Base-by-base conservation (phyloP, 805 yeast species). In the Teunomyces gatunensis region DNA sequence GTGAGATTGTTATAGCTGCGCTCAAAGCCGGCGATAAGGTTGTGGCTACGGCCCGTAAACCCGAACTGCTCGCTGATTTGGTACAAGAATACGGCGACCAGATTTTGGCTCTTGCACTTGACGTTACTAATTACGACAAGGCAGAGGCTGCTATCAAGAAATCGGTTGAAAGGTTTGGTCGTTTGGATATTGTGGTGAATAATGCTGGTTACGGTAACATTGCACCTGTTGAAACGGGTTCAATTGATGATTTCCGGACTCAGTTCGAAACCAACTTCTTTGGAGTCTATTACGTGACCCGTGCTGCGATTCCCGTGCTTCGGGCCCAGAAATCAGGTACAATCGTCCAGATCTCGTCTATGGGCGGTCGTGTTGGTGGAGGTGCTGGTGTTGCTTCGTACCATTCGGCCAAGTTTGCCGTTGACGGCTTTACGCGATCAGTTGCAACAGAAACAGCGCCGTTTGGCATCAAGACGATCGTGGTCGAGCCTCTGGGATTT, bases 141-240 rank as follows among this genome's bases (percentile, higher is more conserved):
- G 13, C 29, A 6, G 28, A 12, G 25, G 29, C 40, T 4, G 28
- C 40, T 15, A 21, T 36, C 11, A 11, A 36, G n/a, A 36, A 21
- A 13, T 12, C 40, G 6, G 18, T 20, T 12, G 23, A 25, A 32
- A 12, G 20, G n/a, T 37, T 21, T 6, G 29, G 40, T 5, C 18
- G 28, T n/a, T 36, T 36, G 20, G 27, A n/a, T 6, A 11, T 36
- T 3, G 15, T 36, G 6, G 40, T 37, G 2, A 37, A 37, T 13
- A 21, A 37, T 23, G 40, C 40, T 25, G 27, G 40, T n/a, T 37
- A 37, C 29, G 40, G 28, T 15, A 37, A 37, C n/a, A n/a, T 20
- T 7, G 29, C 18, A 7, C 17, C 40, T 3, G 13, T 37, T 23
- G 29, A 37, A 23, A n/a, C 40, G 11, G 29, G 15, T n/a, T 21